Evolutionary conservation across 495 filamentous ascomycete species (phyloP).

Genomic region (Neurospora discreta): DNA sequence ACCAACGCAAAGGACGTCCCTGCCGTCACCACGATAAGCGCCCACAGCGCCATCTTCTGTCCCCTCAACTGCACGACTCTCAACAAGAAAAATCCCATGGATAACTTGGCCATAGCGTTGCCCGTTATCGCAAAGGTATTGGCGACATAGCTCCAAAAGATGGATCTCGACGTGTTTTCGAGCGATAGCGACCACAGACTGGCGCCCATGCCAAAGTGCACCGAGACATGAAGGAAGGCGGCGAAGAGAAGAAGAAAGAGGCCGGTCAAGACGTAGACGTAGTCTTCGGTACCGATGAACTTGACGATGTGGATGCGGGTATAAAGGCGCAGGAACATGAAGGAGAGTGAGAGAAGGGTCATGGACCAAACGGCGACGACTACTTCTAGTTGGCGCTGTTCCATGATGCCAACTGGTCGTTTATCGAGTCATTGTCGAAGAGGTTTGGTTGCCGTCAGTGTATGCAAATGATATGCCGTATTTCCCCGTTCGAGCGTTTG

Average conservation of each 20-base stretch:
- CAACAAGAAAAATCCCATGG: slow-evolving; percentile 31
- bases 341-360: slow-evolving; percentile 17
- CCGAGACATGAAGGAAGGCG: slow-evolving; percentile 24
- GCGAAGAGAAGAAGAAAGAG: slow-evolving; percentile 25
- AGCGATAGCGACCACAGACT: slow-evolving; percentile 21
- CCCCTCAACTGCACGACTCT: slow-evolving; percentile 25
- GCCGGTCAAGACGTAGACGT: slow-evolving; percentile 24
- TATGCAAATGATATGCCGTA: background rate
- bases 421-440: background rate
- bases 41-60: slow-evolving; percentile 26
- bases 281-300: slow-evolving; percentile 28
- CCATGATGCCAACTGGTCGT: background rate
- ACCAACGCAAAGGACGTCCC: slow-evolving; percentile 20
- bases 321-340: slow-evolving; percentile 26
- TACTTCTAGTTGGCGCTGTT: slow-evolving; percentile 18
- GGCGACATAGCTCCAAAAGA: slow-evolving; percentile 30
- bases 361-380: slow-evolving; percentile 28
- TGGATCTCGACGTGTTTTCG: slow-evolving; percentile 23
- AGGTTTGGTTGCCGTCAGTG: background rate
- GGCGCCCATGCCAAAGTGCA: slow-evolving; percentile 23
- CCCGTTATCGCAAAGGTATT: slow-evolving; percentile 30
- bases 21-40: slow-evolving; percentile 21
- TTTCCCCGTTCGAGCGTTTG: background rate
- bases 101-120: slow-evolving; percentile 30
- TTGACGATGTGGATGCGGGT: slow-evolving; percentile 25